phyloP scores from a whole-genome alignment of 805 yeast genomes.

The Candida verbasci region DNA sequence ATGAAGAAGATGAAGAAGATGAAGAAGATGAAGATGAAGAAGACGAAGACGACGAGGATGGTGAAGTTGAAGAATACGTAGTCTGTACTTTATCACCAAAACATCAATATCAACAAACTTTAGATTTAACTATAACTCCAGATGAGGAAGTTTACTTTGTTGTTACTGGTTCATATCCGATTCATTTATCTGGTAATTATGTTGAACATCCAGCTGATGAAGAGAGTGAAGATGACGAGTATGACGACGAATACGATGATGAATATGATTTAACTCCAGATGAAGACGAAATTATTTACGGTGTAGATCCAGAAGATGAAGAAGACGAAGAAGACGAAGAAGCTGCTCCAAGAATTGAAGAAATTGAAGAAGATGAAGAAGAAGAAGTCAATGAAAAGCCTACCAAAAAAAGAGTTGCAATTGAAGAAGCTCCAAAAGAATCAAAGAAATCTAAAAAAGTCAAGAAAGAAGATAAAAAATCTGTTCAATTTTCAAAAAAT shows the following conservation, averaged over 20 bases:
- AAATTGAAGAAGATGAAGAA: slow-evolving; percentile 63
- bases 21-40: slow-evolving; percentile 63
- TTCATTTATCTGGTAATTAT: slow-evolving; percentile 92
- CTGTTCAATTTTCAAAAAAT: slow-evolving; percentile 81
- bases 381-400: too few relatives aligned
- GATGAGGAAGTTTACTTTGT: slow-evolving; percentile 93
- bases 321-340: too few relatives aligned
- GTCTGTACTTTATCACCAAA: slow-evolving; percentile 89
- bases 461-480: slow-evolving; percentile 55
- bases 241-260: slow-evolving; percentile 44
- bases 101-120: slow-evolving; percentile 78
- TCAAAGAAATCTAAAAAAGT: slow-evolving; percentile 24
- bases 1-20: slow-evolving; percentile 51
- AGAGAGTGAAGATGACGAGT: slow-evolving; percentile 54
- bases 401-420: slow-evolving; percentile 30
- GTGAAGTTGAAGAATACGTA: slow-evolving; percentile 77
- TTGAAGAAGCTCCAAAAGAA: slow-evolving; percentile 24
- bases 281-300: slow-evolving; percentile 64
- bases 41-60: too few relatives aligned
- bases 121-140: slow-evolving; percentile 87
- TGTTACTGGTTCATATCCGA: slow-evolving; percentile 92
- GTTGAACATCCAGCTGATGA: slow-evolving; percentile 92
- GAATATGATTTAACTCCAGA: slow-evolving; percentile 66
- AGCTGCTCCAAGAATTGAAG: slow-evolving; percentile 37
- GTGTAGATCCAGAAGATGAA: slow-evolving; percentile 52